Base-by-base conservation (phyloP, 148 eudicot species). In the Tetragonia tetragonoides region DNA sequence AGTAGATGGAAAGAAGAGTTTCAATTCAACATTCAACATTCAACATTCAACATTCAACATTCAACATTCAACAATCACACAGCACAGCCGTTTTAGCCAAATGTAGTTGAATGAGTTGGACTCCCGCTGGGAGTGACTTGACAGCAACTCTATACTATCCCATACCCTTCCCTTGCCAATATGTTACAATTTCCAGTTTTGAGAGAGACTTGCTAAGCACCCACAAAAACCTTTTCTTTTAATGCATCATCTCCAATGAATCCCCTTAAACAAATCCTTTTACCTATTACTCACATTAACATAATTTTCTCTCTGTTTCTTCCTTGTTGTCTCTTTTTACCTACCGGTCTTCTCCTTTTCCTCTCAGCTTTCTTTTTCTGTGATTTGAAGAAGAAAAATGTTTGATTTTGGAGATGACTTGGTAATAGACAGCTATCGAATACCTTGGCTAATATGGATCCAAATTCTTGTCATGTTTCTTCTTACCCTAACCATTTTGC, bases 371-470 rank as follows among this genome's bases (percentile, higher is more conserved):
- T 51, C 17, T 62, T 18, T 56, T 59, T 3, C 21, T 39, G 46
- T 72, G 57, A 70, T 81, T 76, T 61, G 75, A 70, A 51, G 64
- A 40, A 46, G 1, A 10, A 66, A 74, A 41, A 82, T 82, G 85
- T 79, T 82, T 78, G 79, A 82, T 67, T 78, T 82, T 12, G 81
- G 78, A 42, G 85, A 78, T 69, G 78, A 82, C 37, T 3, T 78
- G 5, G 40, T 78, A 39, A 23, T 74, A 51, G 72, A 78, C 16
- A 69, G 41, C 39, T 75, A 59, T 21, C 42, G 51, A 57, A 82
- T 82, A 70, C 82, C 72, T 47, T 82, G 85, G 85, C 76, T 82
- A 2, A 82, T 82, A 46, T 82, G 85, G 85, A 82, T 82, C 56
- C 85, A 82, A 21, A 69, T 82, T 2, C 56, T 82, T 4, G 70